Evolutionary conservation across 306 rosid species (phyloP).

Genomic region (Cajanus cajan): DNA sequence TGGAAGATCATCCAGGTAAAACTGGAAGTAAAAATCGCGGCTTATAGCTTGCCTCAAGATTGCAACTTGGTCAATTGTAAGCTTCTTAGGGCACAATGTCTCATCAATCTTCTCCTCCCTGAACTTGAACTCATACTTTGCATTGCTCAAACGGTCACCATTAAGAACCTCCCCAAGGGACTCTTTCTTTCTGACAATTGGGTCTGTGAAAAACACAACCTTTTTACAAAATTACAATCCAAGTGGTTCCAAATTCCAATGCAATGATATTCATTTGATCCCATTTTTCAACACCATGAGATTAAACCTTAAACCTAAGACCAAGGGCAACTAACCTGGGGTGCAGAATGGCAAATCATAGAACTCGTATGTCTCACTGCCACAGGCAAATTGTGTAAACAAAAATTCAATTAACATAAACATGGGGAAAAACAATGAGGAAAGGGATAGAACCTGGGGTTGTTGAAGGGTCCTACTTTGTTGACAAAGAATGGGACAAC

Average conservation of each 20-base stretch:
- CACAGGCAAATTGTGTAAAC: constrained; percentile 31
- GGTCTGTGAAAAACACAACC: constrained; percentile 54
- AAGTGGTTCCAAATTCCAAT: constrained; percentile 5
- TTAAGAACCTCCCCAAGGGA: constrained; percentile 85
- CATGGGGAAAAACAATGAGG: background rate
- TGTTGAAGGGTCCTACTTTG: constrained; percentile 81
- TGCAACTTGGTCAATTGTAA: constrained; percentile 59
- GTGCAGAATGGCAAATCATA: constrained; percentile 80
- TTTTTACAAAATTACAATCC: constrained; percentile 31
- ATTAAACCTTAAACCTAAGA: constrained; percentile 14
- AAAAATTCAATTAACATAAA: background rate
- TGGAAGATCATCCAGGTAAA: constrained; percentile 89
- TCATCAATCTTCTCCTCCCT: constrained; percentile 43
- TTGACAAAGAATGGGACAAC: constrained; percentile 64
- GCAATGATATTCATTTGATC: background rate
- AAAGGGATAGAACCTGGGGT: constrained; percentile 63
- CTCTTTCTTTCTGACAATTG: constrained; percentile 64
- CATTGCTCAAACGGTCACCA: constrained; percentile 74
- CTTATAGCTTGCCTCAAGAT: constrained; percentile 61
- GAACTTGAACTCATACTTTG: constrained; percentile 64
- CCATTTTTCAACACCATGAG: constrained; percentile 18
- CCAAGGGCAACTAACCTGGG: constrained; percentile 67
- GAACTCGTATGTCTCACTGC: constrained; percentile 78
- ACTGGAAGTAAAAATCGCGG: constrained; percentile 79
- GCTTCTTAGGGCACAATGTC: constrained; percentile 55